phyloP scores from a whole-genome alignment of 345 rosid species.

The Raphanus raphanistrum region DNA sequence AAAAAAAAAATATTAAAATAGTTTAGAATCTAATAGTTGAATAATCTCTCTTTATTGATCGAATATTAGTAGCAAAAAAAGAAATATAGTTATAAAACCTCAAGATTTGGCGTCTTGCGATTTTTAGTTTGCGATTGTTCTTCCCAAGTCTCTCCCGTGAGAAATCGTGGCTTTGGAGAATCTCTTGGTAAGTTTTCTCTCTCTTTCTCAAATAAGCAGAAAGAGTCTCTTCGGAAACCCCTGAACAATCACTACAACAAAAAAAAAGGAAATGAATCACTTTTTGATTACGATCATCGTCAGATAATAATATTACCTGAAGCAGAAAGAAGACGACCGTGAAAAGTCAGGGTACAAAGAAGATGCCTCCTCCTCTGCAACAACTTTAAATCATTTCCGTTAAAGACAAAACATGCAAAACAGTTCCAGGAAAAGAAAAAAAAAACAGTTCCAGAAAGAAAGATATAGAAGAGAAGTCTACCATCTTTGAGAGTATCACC shows the following conservation, averaged over 20 bases:
- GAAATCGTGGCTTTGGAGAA: constrained; percentile 48
- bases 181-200: constrained; percentile 40
- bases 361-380: constrained; percentile 41
- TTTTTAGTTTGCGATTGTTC: constrained; percentile 28
- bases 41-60: background rate
- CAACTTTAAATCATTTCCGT: background rate
- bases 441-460: background rate
- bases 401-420: constrained; percentile 14
- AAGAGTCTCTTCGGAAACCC: constrained; percentile 30
- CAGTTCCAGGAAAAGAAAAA: background rate
- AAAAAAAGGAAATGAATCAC: background rate
- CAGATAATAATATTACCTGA: constrained; percentile 32
- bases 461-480: constrained; percentile 1
- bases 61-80: background rate
- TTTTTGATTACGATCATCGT: background rate
- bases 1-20: background rate
- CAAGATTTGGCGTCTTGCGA: constrained; percentile 45
- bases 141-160: constrained; percentile 27
- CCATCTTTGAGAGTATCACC: constrained; percentile 30
- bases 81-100: constrained; percentile 44
- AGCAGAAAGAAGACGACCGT: constrained; percentile 20
- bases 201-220: constrained; percentile 38
- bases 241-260: constrained; percentile 25
- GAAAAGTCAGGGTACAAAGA: constrained; percentile 22
- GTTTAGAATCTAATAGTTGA: background rate